phyloP scores from a whole-genome alignment of 192 early-diverging fungal species.

The Coemansia sp. region DNA sequence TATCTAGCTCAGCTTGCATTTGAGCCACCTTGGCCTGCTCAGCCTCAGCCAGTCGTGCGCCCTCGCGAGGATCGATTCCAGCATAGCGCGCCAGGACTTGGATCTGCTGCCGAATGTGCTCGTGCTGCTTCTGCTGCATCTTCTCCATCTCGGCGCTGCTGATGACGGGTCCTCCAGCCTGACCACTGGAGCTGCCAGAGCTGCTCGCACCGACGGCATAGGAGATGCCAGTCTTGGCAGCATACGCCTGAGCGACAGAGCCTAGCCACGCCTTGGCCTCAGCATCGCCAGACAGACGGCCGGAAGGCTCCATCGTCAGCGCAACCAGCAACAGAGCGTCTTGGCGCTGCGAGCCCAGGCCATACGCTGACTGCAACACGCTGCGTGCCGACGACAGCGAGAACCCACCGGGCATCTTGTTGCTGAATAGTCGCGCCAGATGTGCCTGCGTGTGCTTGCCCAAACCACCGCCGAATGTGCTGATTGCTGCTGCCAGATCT shows the following conservation, averaged over 20 bases:
- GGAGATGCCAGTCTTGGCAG: conserved; percentile 70
- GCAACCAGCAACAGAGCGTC: conserved; percentile 77
- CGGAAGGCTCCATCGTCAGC: conserved; percentile 78
- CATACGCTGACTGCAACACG: conserved; percentile 69
- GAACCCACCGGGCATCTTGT: conserved; percentile 95
- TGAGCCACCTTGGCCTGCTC: conserved; percentile 60
- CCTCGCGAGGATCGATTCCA: conserved; percentile 73
- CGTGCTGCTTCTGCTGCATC: conserved; percentile 71
- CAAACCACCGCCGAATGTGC: conserved; percentile 61
- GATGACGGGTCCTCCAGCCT: conserved; percentile 61
- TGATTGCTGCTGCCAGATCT: conserved; percentile 74
- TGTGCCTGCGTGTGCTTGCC: conserved; percentile 79
- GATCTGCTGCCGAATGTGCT: conserved; percentile 78
- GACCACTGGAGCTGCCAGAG: conserved; percentile 53
- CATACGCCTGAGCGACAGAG: conserved; percentile 70
- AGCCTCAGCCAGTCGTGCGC: conserved; percentile 66
- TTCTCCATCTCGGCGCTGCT: conserved; percentile 88
- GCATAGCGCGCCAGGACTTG: conserved; percentile 81
- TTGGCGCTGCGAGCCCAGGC: conserved; percentile 74
- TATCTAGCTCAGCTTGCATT: conserved; percentile 76
- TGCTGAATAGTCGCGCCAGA: conserved; percentile 76
- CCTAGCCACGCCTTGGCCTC: conserved; percentile 89
- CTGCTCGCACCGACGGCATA: conserved; percentile 61
- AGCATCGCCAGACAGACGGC: conserved; percentile 74
- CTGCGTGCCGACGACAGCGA: conserved; percentile 72